These are phyloP conservation scores for Chalciporus chontae DNA, from an alignment of 768 basidiomycete species.

Conservation along the genomic window DNA sequence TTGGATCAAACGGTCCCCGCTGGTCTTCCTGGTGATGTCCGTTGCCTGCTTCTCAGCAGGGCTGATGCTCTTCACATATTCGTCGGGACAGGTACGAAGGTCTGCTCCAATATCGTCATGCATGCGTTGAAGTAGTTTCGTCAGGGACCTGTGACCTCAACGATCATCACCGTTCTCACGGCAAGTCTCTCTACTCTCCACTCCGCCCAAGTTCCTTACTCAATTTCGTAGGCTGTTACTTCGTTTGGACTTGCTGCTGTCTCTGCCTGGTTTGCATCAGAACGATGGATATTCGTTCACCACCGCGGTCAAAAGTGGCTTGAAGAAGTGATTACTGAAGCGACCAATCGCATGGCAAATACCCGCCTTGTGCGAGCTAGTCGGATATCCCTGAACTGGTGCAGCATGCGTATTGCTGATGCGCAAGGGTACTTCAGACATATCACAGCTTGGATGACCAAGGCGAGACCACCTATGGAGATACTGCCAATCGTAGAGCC, in stretches of 20 bases:
- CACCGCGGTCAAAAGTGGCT: slow-evolving; percentile 53
- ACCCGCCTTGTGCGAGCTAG: slow-evolving; percentile 24
- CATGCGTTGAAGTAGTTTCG: slow-evolving; percentile 10
- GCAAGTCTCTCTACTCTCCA: slow-evolving; percentile 16
- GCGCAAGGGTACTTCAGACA: slow-evolving; percentile 22
- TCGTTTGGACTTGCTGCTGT: slow-evolving; percentile 47
- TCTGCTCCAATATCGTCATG: slow-evolving; percentile 21
- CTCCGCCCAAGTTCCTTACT: slow-evolving; percentile 7
- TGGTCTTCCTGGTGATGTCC: slow-evolving; percentile 80
- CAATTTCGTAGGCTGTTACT: slow-evolving; percentile 30
- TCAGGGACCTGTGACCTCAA: slow-evolving; percentile 59
- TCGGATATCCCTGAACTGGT: slow-evolving; percentile 27
- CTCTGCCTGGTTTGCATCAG: slow-evolving; percentile 51
- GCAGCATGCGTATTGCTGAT: slow-evolving; percentile 16
- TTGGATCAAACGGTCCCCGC: slow-evolving; percentile 82
- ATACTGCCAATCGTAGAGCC: slow-evolving; percentile 22
- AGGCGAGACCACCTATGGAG: slow-evolving; percentile 19
- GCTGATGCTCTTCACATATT: slow-evolving; percentile 72
- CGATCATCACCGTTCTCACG: slow-evolving; percentile 74
- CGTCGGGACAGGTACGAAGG: slow-evolving; percentile 58
- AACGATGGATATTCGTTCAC: slow-evolving; percentile 45
- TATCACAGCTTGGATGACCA: slow-evolving; percentile 24
- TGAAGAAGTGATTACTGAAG: slow-evolving; percentile 38
- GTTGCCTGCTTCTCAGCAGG: slow-evolving; percentile 82
- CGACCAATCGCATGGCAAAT: slow-evolving; percentile 24